Percentiles rank a stretch among this genome's conserved stretches.
These are phyloP conservation scores for Mrakiaceae sp. DNA, from an alignment of 1,284 basidiomycete genomes.

Conservation along the genomic window DNA sequence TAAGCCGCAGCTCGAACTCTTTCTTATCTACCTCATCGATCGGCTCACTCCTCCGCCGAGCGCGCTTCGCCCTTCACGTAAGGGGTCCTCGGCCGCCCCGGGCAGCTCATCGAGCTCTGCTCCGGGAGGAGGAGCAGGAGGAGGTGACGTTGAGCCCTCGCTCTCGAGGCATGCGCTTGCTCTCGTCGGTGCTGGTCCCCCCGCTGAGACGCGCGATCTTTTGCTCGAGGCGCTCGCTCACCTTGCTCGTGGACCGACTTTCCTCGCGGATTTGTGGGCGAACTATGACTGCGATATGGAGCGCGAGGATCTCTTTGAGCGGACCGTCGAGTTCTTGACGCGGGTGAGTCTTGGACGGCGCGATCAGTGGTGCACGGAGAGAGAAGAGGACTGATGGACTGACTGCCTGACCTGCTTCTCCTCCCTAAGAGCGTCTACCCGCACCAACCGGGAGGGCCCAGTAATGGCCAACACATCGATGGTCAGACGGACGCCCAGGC, in stretches of 20 bases:
- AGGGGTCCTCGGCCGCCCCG: conserved; percentile 33
- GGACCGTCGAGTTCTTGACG: conserved; percentile 78
- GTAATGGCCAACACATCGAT: conserved; percentile 32
- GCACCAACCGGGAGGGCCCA: conserved; percentile 37
- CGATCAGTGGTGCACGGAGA: too few species aligned
- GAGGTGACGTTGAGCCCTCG: conserved; percentile 35
- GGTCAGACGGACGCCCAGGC: conserved; percentile 68
- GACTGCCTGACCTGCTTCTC: neutral
- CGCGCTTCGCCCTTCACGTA: conserved; percentile 34
- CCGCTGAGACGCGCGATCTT: conserved; percentile 81
- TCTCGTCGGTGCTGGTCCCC: conserved; percentile 36
- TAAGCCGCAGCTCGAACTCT: conserved; percentile 94
- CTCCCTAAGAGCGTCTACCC: conserved; percentile 61
- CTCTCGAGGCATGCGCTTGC: conserved; percentile 41
- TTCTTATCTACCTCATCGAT: conserved; percentile 86
- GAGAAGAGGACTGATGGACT: neutral
- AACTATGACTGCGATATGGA: conserved; percentile 98
- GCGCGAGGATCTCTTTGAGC: conserved; percentile 90
- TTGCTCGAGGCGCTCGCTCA: conserved; percentile 79
- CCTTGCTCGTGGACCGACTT: conserved; percentile 66
- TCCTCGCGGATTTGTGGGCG: conserved; percentile 89
- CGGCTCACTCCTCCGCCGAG: conserved; percentile 54
- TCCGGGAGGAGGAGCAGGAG: too few species aligned
- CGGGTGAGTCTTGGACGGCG: conserved; percentile 39
- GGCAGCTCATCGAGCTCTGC: too few species aligned